Conservation (phyloP, 306 rosid genomes). For the Gleditsia sinensis region DNA sequence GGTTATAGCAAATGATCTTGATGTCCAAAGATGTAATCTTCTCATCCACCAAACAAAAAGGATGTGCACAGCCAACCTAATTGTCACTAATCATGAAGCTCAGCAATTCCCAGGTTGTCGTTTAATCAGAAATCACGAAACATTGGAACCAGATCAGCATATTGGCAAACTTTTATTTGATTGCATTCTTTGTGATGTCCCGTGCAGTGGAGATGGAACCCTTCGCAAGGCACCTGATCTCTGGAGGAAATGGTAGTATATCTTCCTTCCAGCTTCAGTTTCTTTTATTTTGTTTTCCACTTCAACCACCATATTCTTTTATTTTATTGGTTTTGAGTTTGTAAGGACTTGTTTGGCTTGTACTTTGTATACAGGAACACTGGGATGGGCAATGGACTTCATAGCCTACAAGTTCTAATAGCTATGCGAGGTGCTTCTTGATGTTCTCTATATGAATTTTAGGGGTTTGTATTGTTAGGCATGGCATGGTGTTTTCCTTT, state of each 20-base stretch:
- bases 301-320: constrained; percentile 1
- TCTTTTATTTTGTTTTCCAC: constrained; percentile 9
- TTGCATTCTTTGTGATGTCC: constrained; percentile 93
- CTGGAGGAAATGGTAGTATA: constrained; percentile 88
- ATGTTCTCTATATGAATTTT: constrained; percentile 15
- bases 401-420: constrained; percentile 80
- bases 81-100: constrained; percentile 95
- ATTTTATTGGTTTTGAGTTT: not conserved
- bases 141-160: constrained; percentile 37
- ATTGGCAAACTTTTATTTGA: constrained; percentile 68
- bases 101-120: constrained; percentile 93
- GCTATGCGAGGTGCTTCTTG: constrained; percentile 58
- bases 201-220: constrained; percentile 98
- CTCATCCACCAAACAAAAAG: constrained; percentile 95
- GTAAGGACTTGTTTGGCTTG: constrained; percentile 33
- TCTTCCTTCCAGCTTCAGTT: constrained; percentile 8
- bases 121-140: constrained; percentile 38
- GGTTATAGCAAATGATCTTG: constrained; percentile 97
- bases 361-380: constrained; percentile 65
- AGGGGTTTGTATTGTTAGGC: not conserved
- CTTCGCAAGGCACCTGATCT: constrained; percentile 98
- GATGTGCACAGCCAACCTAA: constrained; percentile 90
- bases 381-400: constrained; percentile 83
- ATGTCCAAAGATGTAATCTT: constrained; percentile 93
- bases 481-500: constrained; percentile 18